Conservation (phyloP, 2,329 filamentous ascomycete genomes). For the Penicillium corylophilum region DNA sequence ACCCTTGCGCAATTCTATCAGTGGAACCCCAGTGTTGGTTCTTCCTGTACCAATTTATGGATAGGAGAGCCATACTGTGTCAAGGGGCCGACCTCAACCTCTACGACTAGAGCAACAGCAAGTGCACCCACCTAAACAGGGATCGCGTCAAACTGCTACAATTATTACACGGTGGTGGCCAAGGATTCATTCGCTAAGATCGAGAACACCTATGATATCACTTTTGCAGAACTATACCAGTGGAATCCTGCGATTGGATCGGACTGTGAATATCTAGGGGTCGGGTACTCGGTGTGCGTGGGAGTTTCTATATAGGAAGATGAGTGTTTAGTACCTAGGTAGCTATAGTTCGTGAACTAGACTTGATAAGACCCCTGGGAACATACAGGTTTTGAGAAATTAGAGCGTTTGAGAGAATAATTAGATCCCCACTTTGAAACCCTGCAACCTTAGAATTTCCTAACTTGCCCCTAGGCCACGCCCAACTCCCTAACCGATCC, state of each 20-base stretch:
- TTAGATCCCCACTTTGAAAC: too few species aligned
- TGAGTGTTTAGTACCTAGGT: too few species aligned
- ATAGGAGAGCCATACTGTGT: slow-evolving; percentile 1
- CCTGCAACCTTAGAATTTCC: too few species aligned
- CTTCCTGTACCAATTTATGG: slow-evolving; percentile 1
- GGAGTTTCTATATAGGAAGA: too few species aligned
- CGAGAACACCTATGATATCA: slow-evolving; percentile 3
- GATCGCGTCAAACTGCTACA: slow-evolving; percentile 6
- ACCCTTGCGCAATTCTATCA: slow-evolving; percentile 1
- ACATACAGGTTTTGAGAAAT: too few species aligned
- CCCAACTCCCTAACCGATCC: too few species aligned
- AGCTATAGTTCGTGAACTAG: too few species aligned
- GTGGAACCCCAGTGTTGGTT: slow-evolving; percentile 4
- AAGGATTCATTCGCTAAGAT: slow-evolving; percentile 8
- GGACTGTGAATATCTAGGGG: slow-evolving; percentile 1
- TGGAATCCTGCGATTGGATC: slow-evolving; percentile 17
- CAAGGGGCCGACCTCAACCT: background rate
- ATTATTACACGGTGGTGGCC: slow-evolving; percentile 8
- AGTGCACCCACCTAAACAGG: background rate
- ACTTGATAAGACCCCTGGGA: too few species aligned
- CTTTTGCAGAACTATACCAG: slow-evolving; percentile 7
- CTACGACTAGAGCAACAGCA: too few species aligned
- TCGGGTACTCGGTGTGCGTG: slow-evolving; percentile 4
- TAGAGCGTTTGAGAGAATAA: too few species aligned
- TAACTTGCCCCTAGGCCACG: too few species aligned